A percentile compares a stretch with the other conserved stretches of the same genome.
phyloP scores from a whole-genome alignment of 345 rosid genomes.

The Bretschneidera sinensis region DNA sequence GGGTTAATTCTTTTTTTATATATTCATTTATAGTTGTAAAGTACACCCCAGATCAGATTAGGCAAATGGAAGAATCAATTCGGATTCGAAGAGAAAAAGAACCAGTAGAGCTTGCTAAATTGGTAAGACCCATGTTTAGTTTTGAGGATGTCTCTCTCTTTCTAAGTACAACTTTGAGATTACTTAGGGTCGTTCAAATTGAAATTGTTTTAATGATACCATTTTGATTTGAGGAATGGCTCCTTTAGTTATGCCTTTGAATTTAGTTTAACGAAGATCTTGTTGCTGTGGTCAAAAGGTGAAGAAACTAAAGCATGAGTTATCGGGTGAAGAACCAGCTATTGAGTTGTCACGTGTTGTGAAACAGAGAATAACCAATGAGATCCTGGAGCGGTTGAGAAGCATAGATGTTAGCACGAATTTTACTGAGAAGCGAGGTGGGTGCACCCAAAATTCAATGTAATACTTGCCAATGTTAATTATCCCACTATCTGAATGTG shows the following conservation, averaged over 20 bases:
- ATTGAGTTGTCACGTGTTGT: slow-evolving; percentile 46
- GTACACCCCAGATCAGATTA: slow-evolving; percentile 80
- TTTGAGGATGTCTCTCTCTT: neutral
- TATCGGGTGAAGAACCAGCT: slow-evolving; percentile 27
- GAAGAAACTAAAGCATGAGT: slow-evolving; percentile 49
- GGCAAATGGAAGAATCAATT: slow-evolving; percentile 79
- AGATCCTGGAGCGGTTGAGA: slow-evolving; percentile 56
- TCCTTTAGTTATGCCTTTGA: neutral
- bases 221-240: neutral
- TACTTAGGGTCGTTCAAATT: neutral
- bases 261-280: slow-evolving; percentile 1
- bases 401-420: slow-evolving; percentile 39
- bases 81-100: slow-evolving; percentile 76
- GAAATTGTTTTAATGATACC: neutral
- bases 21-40: slow-evolving; percentile 43
- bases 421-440: slow-evolving; percentile 57
- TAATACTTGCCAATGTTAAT: too few species aligned
- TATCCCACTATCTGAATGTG: neutral
- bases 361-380: slow-evolving; percentile 59
- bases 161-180: neutral
- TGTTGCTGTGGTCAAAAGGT: slow-evolving; percentile 35
- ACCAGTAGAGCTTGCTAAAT: slow-evolving; percentile 51
- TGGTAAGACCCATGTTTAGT: slow-evolving; percentile 37
- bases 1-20: neutral
- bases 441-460: slow-evolving; percentile 18